Conservation (phyloP, 768 basidiomycete genomes). For the Arthromyces matolae region DNA sequence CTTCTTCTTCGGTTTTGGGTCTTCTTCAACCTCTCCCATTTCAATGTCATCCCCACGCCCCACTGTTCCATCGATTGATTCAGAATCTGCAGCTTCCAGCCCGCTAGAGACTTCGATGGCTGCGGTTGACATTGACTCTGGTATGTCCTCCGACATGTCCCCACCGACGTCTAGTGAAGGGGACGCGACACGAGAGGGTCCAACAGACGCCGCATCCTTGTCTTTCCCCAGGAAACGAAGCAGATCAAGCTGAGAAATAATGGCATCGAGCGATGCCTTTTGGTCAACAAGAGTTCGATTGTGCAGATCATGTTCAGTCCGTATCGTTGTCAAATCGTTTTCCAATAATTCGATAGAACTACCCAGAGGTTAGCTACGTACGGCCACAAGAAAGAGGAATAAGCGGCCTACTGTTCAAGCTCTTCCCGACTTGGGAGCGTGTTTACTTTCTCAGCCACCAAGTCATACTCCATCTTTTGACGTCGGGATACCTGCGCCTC, state of each 20-base stretch:
- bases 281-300: conserved; percentile 62
- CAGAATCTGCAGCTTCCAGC: conserved; percentile 29
- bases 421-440: conserved; percentile 73
- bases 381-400: neutral
- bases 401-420: conserved; percentile 68
- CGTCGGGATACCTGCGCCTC: conserved; percentile 73
- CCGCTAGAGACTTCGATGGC: conserved; percentile 14
- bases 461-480: conserved; percentile 85
- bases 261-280: conserved; percentile 60
- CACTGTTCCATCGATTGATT: conserved; percentile 14
- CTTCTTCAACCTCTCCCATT: conserved; percentile 88
- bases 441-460: conserved; percentile 79
- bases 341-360: conserved; percentile 70
- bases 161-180: conserved; percentile 41
- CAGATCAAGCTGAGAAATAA: conserved; percentile 58
- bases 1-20: conserved; percentile 56
- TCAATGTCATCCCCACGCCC: conserved; percentile 67
- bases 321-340: conserved; percentile 75
- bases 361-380: neutral
- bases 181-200: conserved; percentile 43
- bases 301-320: conserved; percentile 71
- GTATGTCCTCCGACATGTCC: conserved; percentile 15
- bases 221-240: conserved; percentile 72
- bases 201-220: conserved; percentile 43
- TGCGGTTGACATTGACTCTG: conserved; percentile 1